Evolutionary conservation across 2,329 filamentous ascomycete species (phyloP), one percentile per base, ranked within the genome.

Genomic region (Furcasterigmium sp.): DNA sequence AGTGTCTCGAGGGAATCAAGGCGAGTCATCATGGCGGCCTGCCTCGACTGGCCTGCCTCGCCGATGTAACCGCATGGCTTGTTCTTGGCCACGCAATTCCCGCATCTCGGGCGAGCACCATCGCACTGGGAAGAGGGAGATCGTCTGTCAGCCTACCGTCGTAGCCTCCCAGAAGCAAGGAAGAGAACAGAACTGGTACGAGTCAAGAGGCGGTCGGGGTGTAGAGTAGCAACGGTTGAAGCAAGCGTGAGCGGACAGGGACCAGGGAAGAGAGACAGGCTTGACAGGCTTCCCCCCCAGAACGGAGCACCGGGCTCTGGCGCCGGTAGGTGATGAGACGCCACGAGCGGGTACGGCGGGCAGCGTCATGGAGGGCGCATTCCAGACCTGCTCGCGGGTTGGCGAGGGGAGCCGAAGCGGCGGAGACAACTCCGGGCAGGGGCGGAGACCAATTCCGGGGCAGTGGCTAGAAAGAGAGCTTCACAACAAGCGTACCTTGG

Each of bases 11-110:
- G 48, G 8, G 51, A 45, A 5, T 54, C 51, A 1, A 62, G 48
- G 1, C 60, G 57, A 1, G 56, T 44, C 37, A 57, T 55, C 44
- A 55, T 55, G 14, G 58, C 58, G 2, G 51, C 56, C 35, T 58
- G 55, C 10, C 56, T 53, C 8, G 57, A 60, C 46, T 60, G 56
- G 26, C 58, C 56, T 5, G 48, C 56, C 34, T 58, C 55, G 30
- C 56, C 59, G 11, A 58, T 56, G 42, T 62, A 63, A n/a, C 53
- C 49, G 37, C 60, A 63, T 2, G 50, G 40, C 17, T 53, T 49
- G 13, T 46, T 48, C 34, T 56, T 56, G 37, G 52, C 45, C 11
- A 50, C 44, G 50, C 60, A 63, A 23, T 49, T 52, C 6, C 51
- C 46, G 39, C 60, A 63, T 45, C 53, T 50, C 0, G 60, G 60